A percentile compares a stretch with the other conserved stretches of the same genome.
phyloP scores from a whole-genome alignment of 2,329 filamentous ascomycete genomes.

The Aspergillus terreus region DNA sequence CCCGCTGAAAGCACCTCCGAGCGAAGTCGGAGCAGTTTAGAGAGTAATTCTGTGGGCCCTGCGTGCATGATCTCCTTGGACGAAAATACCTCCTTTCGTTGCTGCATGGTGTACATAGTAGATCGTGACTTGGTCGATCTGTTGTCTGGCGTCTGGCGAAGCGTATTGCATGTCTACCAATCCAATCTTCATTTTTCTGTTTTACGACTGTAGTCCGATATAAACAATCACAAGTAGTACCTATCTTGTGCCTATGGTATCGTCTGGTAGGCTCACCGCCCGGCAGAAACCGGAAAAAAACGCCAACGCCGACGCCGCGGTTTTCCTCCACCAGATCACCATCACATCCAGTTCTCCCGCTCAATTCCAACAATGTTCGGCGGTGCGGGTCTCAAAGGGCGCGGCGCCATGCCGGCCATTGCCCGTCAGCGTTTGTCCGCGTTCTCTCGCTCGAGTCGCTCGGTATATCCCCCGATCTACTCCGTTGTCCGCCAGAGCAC shows the following conservation, averaged over 20 bases:
- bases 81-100: not conserved
- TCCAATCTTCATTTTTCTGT: not conserved
- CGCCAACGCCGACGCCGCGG: slow-evolving; percentile 3
- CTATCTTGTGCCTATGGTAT: not conserved
- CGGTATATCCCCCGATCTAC: slow-evolving; percentile 26
- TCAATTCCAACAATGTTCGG: slow-evolving; percentile 48
- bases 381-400: slow-evolving; percentile 51
- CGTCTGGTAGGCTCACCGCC: slow-evolving; percentile 20
- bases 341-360: slow-evolving; percentile 10
- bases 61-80: too few relatives aligned
- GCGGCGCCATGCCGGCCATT: slow-evolving; percentile 41
- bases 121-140: too few relatives aligned
- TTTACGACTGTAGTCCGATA: not conserved
- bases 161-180: slow-evolving; percentile 2
- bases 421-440: slow-evolving; percentile 26
- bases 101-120: slow-evolving; percentile 31
- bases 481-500: slow-evolving; percentile 1
- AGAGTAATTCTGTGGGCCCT: not conserved
- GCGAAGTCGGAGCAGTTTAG: not conserved
- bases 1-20: too few relatives aligned
- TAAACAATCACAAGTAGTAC: not conserved
- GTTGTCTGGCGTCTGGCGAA: slow-evolving; percentile 27
- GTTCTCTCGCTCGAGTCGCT: slow-evolving; percentile 29
- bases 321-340: slow-evolving; percentile 7
- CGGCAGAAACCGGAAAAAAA: slow-evolving; percentile 34